Evolutionary conservation across 148 eudicot species (phyloP).

Genomic region (Pharnaceum exiguum): DNA sequence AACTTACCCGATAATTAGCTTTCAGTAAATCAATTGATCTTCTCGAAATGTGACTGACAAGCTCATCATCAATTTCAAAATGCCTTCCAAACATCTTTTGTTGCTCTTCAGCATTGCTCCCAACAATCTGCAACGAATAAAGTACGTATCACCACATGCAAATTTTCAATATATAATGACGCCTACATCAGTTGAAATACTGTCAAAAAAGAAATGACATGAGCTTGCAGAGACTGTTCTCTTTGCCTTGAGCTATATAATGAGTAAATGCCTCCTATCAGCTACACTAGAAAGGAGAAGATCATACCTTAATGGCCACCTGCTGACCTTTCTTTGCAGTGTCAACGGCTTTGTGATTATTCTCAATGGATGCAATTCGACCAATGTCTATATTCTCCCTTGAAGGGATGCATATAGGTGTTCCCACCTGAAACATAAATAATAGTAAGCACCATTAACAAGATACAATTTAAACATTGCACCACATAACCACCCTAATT

Average conservation of each 20-base stretch:
- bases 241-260: too few relatives aligned
- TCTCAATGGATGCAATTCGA: constrained; percentile 71
- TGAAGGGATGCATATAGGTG: constrained; percentile 81
- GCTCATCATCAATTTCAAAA: constrained; percentile 86
- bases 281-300: too few relatives aligned
- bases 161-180: neutral
- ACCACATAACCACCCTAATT: too few relatives aligned
- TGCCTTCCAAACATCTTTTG: constrained; percentile 92
- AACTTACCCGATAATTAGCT: constrained; percentile 59
- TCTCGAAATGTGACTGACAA: constrained; percentile 85
- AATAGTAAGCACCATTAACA: constrained; percentile 1
- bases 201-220: too few relatives aligned
- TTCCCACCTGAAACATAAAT: constrained; percentile 57
- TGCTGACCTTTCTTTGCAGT: constrained; percentile 75
- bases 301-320: constrained; percentile 80
- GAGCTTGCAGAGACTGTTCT: too few relatives aligned
- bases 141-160: neutral
- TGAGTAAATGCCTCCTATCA: too few relatives aligned
- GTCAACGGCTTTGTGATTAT: constrained; percentile 69
- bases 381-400: constrained; percentile 71
- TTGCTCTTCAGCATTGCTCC: constrained; percentile 78
- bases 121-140: constrained; percentile 46
- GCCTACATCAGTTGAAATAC: too few relatives aligned
- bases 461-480: too few relatives aligned
- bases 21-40: constrained; percentile 76